Conservation (phyloP, 139 green algal species). For the Bryopsis sp. region DNA sequence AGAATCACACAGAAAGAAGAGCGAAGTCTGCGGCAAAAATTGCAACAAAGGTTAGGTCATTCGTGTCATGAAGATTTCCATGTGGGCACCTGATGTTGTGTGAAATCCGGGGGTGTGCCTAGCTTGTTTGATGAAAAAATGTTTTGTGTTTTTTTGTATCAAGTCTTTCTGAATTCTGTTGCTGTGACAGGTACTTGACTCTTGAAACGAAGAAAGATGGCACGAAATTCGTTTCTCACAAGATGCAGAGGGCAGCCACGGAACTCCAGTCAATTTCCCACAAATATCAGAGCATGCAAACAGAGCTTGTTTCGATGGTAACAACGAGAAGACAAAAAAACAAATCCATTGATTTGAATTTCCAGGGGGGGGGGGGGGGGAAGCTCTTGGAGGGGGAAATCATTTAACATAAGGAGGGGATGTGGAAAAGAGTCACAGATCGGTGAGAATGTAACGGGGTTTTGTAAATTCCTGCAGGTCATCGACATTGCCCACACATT, state of each 20-base stretch:
- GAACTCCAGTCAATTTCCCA: conserved; percentile 41
- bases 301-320: conserved; percentile 70
- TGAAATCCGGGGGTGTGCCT: no score
- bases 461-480: no score
- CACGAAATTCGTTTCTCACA: conserved; percentile 85
- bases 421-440: no score
- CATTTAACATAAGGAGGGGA: no score
- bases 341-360: no score
- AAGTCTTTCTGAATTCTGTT: not conserved
- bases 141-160: not conserved
- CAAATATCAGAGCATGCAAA: conserved; percentile 69
- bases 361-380: no score
- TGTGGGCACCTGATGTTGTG: no score
- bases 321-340: not conserved
- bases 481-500: conserved; percentile 84
- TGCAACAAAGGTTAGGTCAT: conserved; percentile 49
- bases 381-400: no score
- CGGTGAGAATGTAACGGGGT: no score
- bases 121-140: not conserved
- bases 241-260: conserved; percentile 57
- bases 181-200: conserved; percentile 47
- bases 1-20: conserved; percentile 94
- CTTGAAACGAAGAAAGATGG: conserved; percentile 91
- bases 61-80: no score
- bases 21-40: conserved; percentile 67